Evolutionary conservation across 1,139 yeast genomes (phyloP).

Genomic region (Geotrichum histeridarum): DNA sequence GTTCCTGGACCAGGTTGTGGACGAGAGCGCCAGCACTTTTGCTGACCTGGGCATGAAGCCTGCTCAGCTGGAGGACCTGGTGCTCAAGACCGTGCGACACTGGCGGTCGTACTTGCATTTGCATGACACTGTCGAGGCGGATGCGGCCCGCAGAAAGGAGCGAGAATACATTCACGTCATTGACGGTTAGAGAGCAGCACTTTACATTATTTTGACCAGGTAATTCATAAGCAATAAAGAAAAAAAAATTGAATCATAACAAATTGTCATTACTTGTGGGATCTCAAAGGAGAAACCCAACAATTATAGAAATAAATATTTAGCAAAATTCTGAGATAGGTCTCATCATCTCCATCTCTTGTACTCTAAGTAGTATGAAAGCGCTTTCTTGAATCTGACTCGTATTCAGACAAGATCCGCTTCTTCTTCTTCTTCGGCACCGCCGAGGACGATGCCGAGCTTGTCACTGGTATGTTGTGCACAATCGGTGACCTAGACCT

Average conservation of each 20-base stretch:
- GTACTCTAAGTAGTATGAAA: no score
- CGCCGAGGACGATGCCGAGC: no score
- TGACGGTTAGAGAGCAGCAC: constrained; percentile 24
- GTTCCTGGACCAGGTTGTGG: constrained; percentile 60
- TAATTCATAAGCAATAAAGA: not conserved
- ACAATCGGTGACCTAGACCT: no score
- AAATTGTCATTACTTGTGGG: not conserved
- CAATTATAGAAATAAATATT: not conserved
- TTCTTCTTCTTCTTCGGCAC: no score
- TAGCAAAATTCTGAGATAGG: no score
- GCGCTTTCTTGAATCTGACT: no score
- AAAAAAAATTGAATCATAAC: not conserved
- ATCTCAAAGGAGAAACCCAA: not conserved
- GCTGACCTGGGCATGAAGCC: constrained; percentile 69
- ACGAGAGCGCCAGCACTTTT: constrained; percentile 59
- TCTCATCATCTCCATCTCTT: no score
- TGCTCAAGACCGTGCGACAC: constrained; percentile 55
- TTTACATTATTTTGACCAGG: not conserved
- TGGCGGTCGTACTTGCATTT: constrained; percentile 36
- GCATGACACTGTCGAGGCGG: constrained; percentile 37
- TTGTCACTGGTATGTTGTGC: no score
- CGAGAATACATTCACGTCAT: constrained; percentile 34
- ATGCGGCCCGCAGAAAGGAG: constrained; percentile 34
- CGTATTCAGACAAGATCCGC: no score
- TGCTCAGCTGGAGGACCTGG: constrained; percentile 61